A percentile compares a stretch with the other conserved stretches of the same genome.
Evolutionary conservation across 768 basidiomycete species (phyloP).

Genomic region (Daedaleopsis sinensis): DNA sequence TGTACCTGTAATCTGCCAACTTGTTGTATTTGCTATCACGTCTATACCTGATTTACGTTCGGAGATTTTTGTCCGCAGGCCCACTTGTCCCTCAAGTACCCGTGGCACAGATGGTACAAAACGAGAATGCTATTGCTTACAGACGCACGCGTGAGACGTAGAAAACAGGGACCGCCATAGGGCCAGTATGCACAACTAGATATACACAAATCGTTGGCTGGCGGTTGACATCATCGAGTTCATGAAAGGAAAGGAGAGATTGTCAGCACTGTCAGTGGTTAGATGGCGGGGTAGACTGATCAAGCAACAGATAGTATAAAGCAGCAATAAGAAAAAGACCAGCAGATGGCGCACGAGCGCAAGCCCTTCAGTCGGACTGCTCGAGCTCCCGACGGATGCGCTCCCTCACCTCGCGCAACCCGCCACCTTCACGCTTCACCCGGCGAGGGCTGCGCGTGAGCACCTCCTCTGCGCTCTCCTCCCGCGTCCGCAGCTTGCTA

Average conservation of each 20-base stretch:
- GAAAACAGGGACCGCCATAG: neutral
- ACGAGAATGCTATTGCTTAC: neutral
- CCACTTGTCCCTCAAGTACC: neutral
- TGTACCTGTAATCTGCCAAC: neutral
- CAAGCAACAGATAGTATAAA: neutral
- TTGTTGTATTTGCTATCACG: neutral
- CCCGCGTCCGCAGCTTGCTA: slow-evolving; percentile 41
- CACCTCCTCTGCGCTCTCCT: slow-evolving; percentile 63
- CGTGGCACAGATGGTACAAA: neutral
- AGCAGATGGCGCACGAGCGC: slow-evolving; percentile 1
- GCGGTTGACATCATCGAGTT: slow-evolving; percentile 2
- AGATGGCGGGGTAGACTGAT: neutral
- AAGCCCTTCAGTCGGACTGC: slow-evolving; percentile 49
- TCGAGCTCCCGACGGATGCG: slow-evolving; percentile 81
- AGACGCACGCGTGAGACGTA: neutral
- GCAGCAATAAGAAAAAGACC: slow-evolving; percentile 10
- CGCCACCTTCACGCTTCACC: slow-evolving; percentile 72
- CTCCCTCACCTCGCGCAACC: slow-evolving; percentile 78
- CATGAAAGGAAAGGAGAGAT: neutral
- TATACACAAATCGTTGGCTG: slow-evolving; percentile 15
- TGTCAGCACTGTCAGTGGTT: slow-evolving; percentile 14
- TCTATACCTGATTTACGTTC: neutral
- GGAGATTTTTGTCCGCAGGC: neutral
- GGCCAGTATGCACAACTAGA: slow-evolving; percentile 13
- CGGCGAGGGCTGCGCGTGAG: slow-evolving; percentile 71